These are phyloP conservation scores for Ophiostoma ips DNA, from an alignment of 2,329 filamentous ascomycete genomes.

Conservation along the genomic window DNA sequence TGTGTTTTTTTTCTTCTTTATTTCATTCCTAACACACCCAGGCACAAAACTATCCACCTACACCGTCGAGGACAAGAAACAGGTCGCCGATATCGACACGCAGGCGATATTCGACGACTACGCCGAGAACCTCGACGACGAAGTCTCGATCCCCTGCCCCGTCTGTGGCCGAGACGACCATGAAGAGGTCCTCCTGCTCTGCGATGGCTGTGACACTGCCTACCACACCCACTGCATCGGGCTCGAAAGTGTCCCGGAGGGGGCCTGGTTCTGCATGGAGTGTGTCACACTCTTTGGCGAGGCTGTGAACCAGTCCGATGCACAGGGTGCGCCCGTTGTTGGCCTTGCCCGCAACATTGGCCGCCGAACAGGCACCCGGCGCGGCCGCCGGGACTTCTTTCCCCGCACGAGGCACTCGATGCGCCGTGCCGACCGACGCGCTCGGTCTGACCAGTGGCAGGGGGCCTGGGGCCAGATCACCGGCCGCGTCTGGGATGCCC, in stretches of 20 bases:
- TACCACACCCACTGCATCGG: constrained; percentile 91
- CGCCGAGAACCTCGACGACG: constrained; percentile 61
- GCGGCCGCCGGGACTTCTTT: constrained; percentile 24
- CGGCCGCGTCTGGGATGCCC: constrained; percentile 47
- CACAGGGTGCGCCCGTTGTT: constrained; percentile 16
- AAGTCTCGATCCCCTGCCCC: constrained; percentile 61
- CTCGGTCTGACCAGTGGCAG: constrained; percentile 74
- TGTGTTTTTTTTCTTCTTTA: background rate
- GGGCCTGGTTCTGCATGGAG: constrained; percentile 82
- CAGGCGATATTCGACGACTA: constrained; percentile 57
- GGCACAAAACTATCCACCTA: constrained; percentile 44
- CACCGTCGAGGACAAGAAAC: constrained; percentile 66
- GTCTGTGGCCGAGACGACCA: constrained; percentile 71
- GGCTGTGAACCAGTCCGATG: constrained; percentile 21
- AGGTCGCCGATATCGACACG: constrained; percentile 81
- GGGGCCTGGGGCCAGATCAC: constrained; percentile 63
- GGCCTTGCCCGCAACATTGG: constrained; percentile 3
- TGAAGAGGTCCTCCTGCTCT: constrained; percentile 74
- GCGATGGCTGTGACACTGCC: constrained; percentile 77
- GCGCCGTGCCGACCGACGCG: constrained; percentile 36
- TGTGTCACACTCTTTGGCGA: constrained; percentile 45
- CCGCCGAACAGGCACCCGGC: constrained; percentile 1
- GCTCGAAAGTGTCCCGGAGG: constrained; percentile 59
- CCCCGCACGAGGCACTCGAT: constrained; percentile 45
- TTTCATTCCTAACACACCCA: constrained; percentile 18